Evolutionary conservation across 371 early-diverging fungal genomes (phyloP).

Genomic region (Lichtheimia hyalospora): DNA sequence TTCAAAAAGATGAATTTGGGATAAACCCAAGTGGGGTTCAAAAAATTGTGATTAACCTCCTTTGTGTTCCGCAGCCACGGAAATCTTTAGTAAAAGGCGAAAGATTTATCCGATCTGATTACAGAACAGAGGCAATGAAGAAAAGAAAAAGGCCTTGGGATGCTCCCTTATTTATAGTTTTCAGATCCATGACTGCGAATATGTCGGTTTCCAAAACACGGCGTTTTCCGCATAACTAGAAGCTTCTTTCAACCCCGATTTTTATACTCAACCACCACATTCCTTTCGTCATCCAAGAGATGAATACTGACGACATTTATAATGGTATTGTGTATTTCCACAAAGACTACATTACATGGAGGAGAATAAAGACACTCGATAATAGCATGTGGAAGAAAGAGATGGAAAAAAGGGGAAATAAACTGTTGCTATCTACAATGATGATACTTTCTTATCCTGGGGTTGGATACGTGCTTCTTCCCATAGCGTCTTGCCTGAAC

Average conservation of each 20-base stretch:
- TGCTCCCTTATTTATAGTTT: conserved; percentile 31
- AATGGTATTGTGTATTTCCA: too few relatives aligned
- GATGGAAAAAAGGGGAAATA: too few relatives aligned
- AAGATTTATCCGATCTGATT: conserved; percentile 55
- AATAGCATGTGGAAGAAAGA: too few relatives aligned
- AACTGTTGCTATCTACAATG: too few relatives aligned
- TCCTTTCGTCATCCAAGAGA: too few relatives aligned
- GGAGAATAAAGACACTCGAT: too few relatives aligned
- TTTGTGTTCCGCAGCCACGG: conserved; percentile 50
- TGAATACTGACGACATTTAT: too few relatives aligned
- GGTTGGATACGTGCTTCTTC: conserved; percentile 59
- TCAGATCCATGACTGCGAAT: conserved; percentile 2
- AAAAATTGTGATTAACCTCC: conserved; percentile 50
- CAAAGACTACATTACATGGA: too few relatives aligned
- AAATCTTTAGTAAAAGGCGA: conserved; percentile 60
- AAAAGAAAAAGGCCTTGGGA: conserved; percentile 8
- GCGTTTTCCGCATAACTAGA: too few relatives aligned
- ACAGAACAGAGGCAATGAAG: conserved; percentile 43
- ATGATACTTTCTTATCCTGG: conserved; percentile 16
- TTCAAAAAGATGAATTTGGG: background rate
- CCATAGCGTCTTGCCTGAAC: conserved; percentile 87
- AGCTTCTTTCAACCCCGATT: too few relatives aligned
- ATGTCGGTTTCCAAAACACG: too few relatives aligned
- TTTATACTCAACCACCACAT: too few relatives aligned
- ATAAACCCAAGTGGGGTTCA: conserved; percentile 6